Evolutionary conservation across 2,329 filamentous ascomycete species (phyloP), one percentile per base, ranked within the genome.

Genomic region (Colletotrichum ledebouriae): DNA sequence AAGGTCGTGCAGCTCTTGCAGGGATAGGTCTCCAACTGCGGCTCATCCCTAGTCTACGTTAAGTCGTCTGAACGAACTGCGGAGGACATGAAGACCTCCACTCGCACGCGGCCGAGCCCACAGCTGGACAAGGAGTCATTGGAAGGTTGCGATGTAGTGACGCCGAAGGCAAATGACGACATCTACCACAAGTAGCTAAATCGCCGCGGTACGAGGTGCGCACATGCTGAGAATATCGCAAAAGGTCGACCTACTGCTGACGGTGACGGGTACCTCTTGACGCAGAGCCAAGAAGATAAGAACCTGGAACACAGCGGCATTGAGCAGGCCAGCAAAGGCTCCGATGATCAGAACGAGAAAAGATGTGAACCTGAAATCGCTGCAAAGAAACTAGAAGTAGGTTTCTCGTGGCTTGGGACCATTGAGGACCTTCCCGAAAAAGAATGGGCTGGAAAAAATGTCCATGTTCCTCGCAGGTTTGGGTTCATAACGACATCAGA

Each of bases 101-200:
- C 47, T 55, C 60, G 55, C 65, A 44, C 47, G 60, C 53, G 60
- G 41, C 7, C 39, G 55, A 37, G 41, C 10, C 60, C 65, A 68
- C 55, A 42, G 25, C 29, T 49, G 47, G 37, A 41, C 17, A 20
- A 55, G 53, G 39, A 39, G 6, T 10, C 6, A 33, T 22, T 41
- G 65, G 47, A 29, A 22, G 55, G 20, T 15, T 20, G 41, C 47
- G 55, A 68, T 68, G 55, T 44, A 68, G 65, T 64, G 41, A 68
- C 53, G 25, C 65, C 65, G 65, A 65, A 52, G 61, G 49, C 47
- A 65, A 49, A 68, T 68, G 65, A 59, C 61, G 65, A 59, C 65
- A 68, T 68, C 15, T n/a, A 20, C 44, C 50, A 22, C 12, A 55
- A 49, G 22, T 39, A 17, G 55, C 11, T 33, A 53, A 22, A n/a